A percentile compares a stretch with the other conserved stretches of the same genome.
These are phyloP conservation scores for Phytophthora pseudosyringae DNA, from an alignment of 352 stramenopile genomes.

Conservation along the genomic window DNA sequence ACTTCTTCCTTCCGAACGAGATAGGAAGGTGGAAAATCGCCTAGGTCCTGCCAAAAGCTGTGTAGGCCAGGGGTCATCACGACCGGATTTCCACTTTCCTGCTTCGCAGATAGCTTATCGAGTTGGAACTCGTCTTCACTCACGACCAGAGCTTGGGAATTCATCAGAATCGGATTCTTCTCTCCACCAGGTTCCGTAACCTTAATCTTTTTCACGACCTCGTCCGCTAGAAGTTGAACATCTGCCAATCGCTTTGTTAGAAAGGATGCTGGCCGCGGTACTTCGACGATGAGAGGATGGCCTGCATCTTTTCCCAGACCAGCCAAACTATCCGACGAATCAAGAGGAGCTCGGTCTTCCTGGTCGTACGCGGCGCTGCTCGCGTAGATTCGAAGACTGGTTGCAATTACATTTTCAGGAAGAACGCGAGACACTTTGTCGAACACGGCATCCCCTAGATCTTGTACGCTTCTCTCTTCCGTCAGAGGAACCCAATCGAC, in stretches of 20 bases:
- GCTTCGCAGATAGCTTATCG: not conserved
- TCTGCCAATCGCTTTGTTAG: too few species aligned
- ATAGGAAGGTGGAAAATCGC: slow-evolving; percentile 15
- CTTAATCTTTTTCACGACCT: too few species aligned
- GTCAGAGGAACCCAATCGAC: not conserved
- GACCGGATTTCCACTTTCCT: slow-evolving; percentile 3
- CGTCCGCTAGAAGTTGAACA: too few species aligned
- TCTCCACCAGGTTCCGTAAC: too few species aligned
- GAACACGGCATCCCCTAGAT: not conserved
- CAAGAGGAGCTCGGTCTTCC: not conserved
- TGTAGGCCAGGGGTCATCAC: slow-evolving; percentile 10
- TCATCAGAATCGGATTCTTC: too few species aligned
- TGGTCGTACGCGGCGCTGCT: not conserved
- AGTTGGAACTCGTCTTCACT: slow-evolving; percentile 8
- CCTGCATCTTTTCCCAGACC: not conserved
- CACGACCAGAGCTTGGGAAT: too few species aligned
- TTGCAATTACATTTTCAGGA: not conserved
- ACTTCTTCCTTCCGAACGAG: slow-evolving; percentile 24
- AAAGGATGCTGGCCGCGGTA: not conserved
- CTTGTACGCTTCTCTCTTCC: not conserved
- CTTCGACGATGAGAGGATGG: not conserved
- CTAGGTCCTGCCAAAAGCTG: slow-evolving; percentile 15
- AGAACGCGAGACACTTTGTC: not conserved
- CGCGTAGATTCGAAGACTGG: not conserved
- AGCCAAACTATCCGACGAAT: not conserved